Percentiles rank a stretch among this genome's conserved stretches.
Conservation (phyloP, 1,284 basidiomycete genomes). For the Marasmius fiardii region DNA sequence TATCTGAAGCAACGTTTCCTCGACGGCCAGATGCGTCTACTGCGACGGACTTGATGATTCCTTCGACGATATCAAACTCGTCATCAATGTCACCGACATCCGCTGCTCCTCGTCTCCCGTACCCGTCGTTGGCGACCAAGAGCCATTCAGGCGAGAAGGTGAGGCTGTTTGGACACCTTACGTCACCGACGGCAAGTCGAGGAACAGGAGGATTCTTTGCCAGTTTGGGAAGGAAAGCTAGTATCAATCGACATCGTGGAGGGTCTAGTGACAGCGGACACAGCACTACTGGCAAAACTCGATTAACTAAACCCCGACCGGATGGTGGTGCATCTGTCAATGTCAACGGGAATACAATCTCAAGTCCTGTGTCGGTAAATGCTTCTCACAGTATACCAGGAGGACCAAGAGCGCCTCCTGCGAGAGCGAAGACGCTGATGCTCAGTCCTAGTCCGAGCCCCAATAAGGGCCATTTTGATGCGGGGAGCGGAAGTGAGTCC, state of each 20-base stretch:
- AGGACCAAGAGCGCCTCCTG: slow-evolving; percentile 70
- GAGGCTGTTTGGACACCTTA: slow-evolving; percentile 20
- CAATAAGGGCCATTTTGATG: slow-evolving; percentile 2
- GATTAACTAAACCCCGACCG: slow-evolving; percentile 40
- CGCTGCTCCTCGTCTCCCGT: slow-evolving; percentile 50
- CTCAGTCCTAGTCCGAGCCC: slow-evolving; percentile 7
- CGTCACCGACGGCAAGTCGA: slow-evolving; percentile 29
- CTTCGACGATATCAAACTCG: slow-evolving; percentile 41
- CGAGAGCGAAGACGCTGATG: slow-evolving; percentile 59
- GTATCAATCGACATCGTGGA: slow-evolving; percentile 42
- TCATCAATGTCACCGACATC: slow-evolving; percentile 43
- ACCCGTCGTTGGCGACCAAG: slow-evolving; percentile 43
- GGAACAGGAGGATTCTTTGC: slow-evolving; percentile 66
- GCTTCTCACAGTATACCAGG: slow-evolving; percentile 59
- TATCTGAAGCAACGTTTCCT: slow-evolving; percentile 76
- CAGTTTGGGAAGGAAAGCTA: slow-evolving; percentile 69
- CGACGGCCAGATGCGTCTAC: slow-evolving; percentile 69
- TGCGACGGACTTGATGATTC: slow-evolving; percentile 67
- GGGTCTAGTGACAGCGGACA: slow-evolving; percentile 12
- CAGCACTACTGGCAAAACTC: background rate
- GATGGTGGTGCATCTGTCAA: slow-evolving; percentile 18
- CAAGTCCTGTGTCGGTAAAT: slow-evolving; percentile 34
- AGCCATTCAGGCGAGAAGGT: slow-evolving; percentile 1
- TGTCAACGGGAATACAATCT: slow-evolving; percentile 19
- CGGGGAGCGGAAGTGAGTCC: background rate